Evolutionary conservation across 768 basidiomycete species (phyloP).

Genomic region (Daedalea quercina): DNA sequence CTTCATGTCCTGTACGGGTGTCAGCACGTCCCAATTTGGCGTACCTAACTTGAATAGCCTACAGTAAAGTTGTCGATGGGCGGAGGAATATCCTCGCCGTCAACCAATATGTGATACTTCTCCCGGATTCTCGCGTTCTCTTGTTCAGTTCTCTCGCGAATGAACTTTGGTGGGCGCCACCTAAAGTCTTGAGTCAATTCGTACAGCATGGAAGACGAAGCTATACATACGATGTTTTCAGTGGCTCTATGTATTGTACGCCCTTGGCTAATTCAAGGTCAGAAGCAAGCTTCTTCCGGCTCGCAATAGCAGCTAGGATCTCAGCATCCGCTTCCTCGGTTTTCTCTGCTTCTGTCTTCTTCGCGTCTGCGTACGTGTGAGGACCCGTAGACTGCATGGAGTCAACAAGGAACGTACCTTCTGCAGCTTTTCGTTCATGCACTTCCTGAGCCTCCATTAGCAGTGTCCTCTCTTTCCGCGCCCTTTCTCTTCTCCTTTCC

Average conservation of each 20-base stretch:
- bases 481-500: constrained; percentile 65
- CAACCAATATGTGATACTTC: constrained; percentile 91
- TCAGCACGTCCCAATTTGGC: too few species aligned
- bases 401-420: constrained; percentile 43
- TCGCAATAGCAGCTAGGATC: constrained; percentile 87
- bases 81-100: constrained; percentile 89
- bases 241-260: constrained; percentile 80
- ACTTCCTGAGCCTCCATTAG: constrained; percentile 95
- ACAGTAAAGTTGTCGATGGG: constrained; percentile 88
- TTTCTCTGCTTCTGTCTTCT: constrained; percentile 83
- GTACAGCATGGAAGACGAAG: constrained; percentile 1
- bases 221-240: constrained; percentile 69
- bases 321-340: constrained; percentile 85
- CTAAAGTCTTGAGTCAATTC: constrained; percentile 32
- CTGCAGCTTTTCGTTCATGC: constrained; percentile 71
- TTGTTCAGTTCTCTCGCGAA: constrained; percentile 63
- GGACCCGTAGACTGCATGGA: not conserved
- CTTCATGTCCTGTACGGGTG: constrained; percentile 92
- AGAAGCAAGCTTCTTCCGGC: constrained; percentile 84
- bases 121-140: constrained; percentile 74
- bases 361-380: constrained; percentile 50
- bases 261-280: constrained; percentile 92
- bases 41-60: too few species aligned
- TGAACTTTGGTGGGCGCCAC: constrained; percentile 84
- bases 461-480: constrained; percentile 79